Base-by-base conservation (phyloP, 2,329 filamentous ascomycete species). In the Coniella lustricola region DNA sequence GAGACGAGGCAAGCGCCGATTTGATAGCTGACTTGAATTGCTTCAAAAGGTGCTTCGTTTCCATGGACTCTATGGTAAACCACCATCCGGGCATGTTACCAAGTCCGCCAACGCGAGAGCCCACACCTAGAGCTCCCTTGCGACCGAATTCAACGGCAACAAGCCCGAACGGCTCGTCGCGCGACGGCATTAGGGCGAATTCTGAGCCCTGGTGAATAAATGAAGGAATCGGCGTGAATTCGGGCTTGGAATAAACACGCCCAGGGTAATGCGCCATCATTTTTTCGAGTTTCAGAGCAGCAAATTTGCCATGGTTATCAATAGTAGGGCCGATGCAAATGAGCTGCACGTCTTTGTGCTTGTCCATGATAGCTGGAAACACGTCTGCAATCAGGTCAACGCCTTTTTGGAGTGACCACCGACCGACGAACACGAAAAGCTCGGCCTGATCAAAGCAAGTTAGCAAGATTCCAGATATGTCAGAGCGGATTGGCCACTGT, bases 41-140 rank as follows among this genome's bases (percentile, higher is more conserved):
- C 35, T 76, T 73, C 48, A 82, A 66, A 41, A 83, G 64, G 64
- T 84, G 81, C 34, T 72, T 72, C 2, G 79, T 81, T 3, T 76
- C 78, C 2, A 72, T 78, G 0, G 77, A 81, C 59, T 53, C 51
- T 16, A 53, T 53, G 68, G 43, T 79, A 61, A 78, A 85, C 81
- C 81, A 85, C 76, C 81, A 84, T 20, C 82, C 82, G 17, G 82
- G 82, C 81, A 85, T 84, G 59, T 82, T 77, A n/a, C 81, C 80
- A 18, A 85, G 70, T 47, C 81, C 82, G 55, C 81, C 81, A 33
- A 85, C 82, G 46, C 80, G 72, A 33, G 81, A 76, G 39, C 81
- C 81, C 50, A 84, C 78, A 56, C 81, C 81, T 32, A 84, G 69
- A 21, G 81, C 81, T 56, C 81, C 81, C 59, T 84, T 84, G 17